Evolutionary conservation across 148 eudicot species (phyloP).

Genomic region (Rhododendron mucronatum): DNA sequence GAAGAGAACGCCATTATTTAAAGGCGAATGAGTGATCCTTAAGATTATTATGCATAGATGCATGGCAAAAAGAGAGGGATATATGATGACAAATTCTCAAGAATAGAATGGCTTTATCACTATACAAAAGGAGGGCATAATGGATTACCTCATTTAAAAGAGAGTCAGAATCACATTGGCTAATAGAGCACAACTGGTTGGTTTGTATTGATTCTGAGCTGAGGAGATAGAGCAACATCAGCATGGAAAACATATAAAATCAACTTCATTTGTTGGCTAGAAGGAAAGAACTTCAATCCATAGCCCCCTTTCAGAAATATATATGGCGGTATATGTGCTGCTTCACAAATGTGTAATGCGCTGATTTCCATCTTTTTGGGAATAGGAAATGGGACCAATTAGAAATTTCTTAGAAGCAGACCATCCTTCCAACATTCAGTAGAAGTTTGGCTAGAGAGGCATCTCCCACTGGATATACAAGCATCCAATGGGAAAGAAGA

Average conservation of each 20-base stretch:
- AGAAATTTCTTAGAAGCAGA: background rate
- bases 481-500: background rate
- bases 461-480: background rate
- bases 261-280: background rate
- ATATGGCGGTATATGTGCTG: background rate
- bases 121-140: background rate
- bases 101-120: background rate
- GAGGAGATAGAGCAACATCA: conserved; percentile 29
- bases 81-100: background rate
- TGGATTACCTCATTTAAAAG: conserved; percentile 85
- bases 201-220: conserved; percentile 94
- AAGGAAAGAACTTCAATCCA: background rate
- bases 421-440: background rate
- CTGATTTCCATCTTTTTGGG: background rate
- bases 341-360: background rate
- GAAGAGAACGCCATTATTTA: background rate
- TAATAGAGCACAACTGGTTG: conserved; percentile 90
- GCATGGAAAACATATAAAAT: conserved; percentile 8
- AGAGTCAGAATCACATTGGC: conserved; percentile 87
- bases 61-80: background rate
- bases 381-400: background rate
- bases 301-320: background rate
- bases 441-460: background rate
- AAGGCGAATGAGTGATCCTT: background rate
- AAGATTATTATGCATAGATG: background rate